phyloP scores from a whole-genome alignment of 768 basidiomycete species.

The Ephemerocybe angulata region DNA sequence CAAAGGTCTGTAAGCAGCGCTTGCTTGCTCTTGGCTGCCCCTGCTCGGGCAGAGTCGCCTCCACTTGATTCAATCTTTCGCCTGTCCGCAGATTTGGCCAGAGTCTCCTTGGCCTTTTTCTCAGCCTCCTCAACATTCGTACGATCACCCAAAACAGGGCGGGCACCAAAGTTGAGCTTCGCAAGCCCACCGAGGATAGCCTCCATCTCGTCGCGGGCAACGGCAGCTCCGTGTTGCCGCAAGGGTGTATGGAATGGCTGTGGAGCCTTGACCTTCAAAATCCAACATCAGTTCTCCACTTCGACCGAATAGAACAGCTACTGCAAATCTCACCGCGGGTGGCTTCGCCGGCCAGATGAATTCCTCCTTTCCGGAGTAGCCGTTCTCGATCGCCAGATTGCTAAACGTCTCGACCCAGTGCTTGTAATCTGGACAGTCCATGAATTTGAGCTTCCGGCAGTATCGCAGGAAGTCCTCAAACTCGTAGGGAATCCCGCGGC shows the following conservation, averaged over 20 bases:
- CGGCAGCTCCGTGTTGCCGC: constrained; percentile 33
- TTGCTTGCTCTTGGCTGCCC: constrained; percentile 43
- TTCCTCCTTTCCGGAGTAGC: constrained; percentile 52
- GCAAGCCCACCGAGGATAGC: constrained; percentile 56
- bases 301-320: too few relatives aligned
- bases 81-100: constrained; percentile 12
- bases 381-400: constrained; percentile 55
- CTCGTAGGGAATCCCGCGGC: constrained; percentile 60
- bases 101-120: constrained; percentile 29
- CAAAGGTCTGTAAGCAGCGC: constrained; percentile 48
- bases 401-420: constrained; percentile 64
- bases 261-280: constrained; percentile 24
- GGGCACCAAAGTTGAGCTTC: constrained; percentile 53
- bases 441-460: constrained; percentile 64
- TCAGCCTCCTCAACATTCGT: constrained; percentile 41
- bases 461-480: constrained; percentile 78
- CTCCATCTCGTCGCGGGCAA: constrained; percentile 43
- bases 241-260: constrained; percentile 32
- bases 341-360: constrained; percentile 74
- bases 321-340: constrained; percentile 23
- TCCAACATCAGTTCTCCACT: too few relatives aligned
- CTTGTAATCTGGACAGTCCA: constrained; percentile 65
- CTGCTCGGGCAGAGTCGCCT: not conserved
- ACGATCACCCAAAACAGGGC: constrained; percentile 48
- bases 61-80: not conserved